Base-by-base conservation (phyloP, 306 rosid species). In the Fagus sylvatica region DNA sequence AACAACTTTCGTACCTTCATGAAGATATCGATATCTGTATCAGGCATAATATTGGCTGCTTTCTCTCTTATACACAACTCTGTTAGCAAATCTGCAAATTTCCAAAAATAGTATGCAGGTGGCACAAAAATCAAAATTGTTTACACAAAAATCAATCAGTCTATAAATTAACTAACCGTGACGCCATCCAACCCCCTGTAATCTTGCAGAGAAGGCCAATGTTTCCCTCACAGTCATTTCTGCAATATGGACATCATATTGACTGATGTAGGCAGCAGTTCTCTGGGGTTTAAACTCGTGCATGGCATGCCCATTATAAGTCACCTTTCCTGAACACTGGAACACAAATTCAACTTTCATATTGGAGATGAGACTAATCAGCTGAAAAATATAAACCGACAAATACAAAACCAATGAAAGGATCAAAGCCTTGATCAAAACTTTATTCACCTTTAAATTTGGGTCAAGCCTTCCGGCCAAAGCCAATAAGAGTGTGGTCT, bases 161-260 rank as follows among this genome's bases (percentile, higher is more conserved):
- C 51, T 46, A 46, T 46, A 46, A 46, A 46, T 17, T 16, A 56
- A 32, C 83, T 55, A 10, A 87, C 88, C 90, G 4, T 79, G 78
- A 33, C 87, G 85, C 4, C 85, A 76, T 48, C 88, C 90, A 30
- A 84, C 90, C 36, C 90, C 87, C 65, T 87, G 90, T 69, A 85
- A 84, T 74, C 85, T 85, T 8, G 85, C 88, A 16, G 90, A 85
- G 34, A 87, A 87, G 53, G 88, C 87, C 69, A 84, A 60, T 12
- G 90, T 87, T 69, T 87, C 90, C 30, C 88, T 74, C 2, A 87
- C 90, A 51, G 90, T 84, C 88, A 87, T 81, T 79, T 87, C 88
- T 68, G 81, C 79, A n/a, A 82, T 71, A 74, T 87, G 90, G 12
- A 53, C 34, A 80, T 84, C 90, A 46, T 82, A 33, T 78, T 87